Conservation (phyloP, 1,139 yeast genomes). For the Taphrina pruni region DNA sequence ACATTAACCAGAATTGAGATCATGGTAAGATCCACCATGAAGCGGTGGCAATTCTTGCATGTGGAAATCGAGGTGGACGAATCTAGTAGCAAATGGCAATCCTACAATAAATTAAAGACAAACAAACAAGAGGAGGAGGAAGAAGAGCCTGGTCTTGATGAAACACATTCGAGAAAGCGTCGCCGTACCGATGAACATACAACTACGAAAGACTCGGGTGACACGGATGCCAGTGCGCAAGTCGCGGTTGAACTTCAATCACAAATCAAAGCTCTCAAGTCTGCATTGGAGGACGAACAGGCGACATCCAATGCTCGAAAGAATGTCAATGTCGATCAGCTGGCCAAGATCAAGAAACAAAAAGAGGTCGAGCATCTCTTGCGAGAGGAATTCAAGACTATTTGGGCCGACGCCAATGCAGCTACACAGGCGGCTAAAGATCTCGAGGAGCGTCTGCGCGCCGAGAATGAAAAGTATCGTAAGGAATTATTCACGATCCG, state of each 20-base stretch:
- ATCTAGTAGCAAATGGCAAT: neutral
- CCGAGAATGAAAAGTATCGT: conserved; percentile 11
- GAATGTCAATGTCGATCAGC: conserved; percentile 1
- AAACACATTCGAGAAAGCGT: neutral
- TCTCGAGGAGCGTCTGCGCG: conserved; percentile 9
- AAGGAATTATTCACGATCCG: conserved; percentile 1
- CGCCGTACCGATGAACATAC: neutral
- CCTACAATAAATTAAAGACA: neutral
- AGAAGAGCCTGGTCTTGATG: neutral
- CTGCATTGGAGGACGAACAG: conserved; percentile 1
- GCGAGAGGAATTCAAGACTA: conserved; percentile 8
- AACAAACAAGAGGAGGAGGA: neutral
- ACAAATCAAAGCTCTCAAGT: neutral
- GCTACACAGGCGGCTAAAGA: neutral
- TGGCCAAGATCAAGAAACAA: neutral
- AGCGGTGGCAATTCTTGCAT: neutral
- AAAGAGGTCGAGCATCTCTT: conserved; percentile 1
- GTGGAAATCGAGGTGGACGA: neutral
- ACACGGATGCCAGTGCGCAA: neutral
- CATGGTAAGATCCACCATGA: neutral
- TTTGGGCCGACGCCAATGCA: conserved; percentile 2
- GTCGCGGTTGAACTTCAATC: neutral
- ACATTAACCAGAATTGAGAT: too few species aligned
- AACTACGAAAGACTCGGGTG: neutral
- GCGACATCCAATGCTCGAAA: conserved; percentile 2